phyloP scores from a whole-genome alignment of 1,284 basidiomycete species.

The Leucoagaricus sp. region DNA sequence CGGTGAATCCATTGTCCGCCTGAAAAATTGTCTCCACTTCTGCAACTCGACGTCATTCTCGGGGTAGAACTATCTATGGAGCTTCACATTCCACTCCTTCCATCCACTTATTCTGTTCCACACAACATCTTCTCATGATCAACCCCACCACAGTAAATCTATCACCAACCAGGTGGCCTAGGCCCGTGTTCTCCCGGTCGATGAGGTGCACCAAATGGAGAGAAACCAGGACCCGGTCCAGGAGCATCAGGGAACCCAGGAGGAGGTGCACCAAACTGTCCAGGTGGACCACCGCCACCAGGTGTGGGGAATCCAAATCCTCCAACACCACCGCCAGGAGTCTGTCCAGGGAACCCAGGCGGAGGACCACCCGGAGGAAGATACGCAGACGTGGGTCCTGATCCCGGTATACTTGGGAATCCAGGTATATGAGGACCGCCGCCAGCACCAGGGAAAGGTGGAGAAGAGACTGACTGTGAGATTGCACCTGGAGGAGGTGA shows the following conservation, averaged over 20 bases:
- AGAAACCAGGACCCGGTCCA: background rate
- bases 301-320: slow-evolving; percentile 18
- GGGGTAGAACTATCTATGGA: too few species aligned
- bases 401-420: slow-evolving; percentile 18
- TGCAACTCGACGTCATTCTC: too few species aligned
- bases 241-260: slow-evolving; percentile 11
- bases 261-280: slow-evolving; percentile 11
- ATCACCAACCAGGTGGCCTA: slow-evolving; percentile 18
- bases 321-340: slow-evolving; percentile 4
- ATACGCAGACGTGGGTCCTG: background rate
- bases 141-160: too few species aligned
- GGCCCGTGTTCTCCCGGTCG: slow-evolving; percentile 13
- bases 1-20: too few species aligned
- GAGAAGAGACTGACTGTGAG: slow-evolving; percentile 9
- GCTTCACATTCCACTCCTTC: too few species aligned
- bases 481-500: slow-evolving; percentile 15
- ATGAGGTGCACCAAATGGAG: background rate
- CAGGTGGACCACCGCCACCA: slow-evolving; percentile 1
- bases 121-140: too few species aligned
- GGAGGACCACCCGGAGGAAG: slow-evolving; percentile 12
- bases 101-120: too few species aligned
- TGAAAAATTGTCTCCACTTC: too few species aligned
- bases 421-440: slow-evolving; percentile 16
- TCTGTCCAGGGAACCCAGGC: slow-evolving; percentile 24
- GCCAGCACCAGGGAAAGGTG: slow-evolving; percentile 25